Percentiles rank a stretch among this genome's conserved stretches.
These are phyloP conservation scores for Kregervanrija delftensis DNA, from an alignment of 805 yeast genomes.

Conservation along the genomic window DNA sequence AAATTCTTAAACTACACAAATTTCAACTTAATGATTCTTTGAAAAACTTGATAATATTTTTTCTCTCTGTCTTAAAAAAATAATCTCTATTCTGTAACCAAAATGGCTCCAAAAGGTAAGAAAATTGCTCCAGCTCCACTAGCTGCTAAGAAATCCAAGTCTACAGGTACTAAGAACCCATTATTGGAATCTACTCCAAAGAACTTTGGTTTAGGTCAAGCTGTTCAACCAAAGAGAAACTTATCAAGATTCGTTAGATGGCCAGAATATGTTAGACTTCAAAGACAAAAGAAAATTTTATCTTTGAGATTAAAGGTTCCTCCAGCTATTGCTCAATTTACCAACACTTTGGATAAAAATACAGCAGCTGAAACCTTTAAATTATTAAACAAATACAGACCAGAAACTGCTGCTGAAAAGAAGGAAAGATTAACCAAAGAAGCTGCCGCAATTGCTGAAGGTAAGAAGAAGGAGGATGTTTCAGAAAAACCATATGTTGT, in stretches of 20 bases:
- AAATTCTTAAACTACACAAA: too few relatives aligned
- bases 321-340: constrained; percentile 96
- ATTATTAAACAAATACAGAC: constrained; percentile 98
- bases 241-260: constrained; percentile 96
- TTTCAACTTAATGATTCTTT: too few relatives aligned
- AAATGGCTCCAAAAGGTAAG: constrained; percentile 3
- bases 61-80: too few relatives aligned
- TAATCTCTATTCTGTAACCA: not conserved
- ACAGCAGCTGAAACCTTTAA: constrained; percentile 96
- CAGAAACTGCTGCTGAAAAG: constrained; percentile 96
- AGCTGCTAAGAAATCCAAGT: constrained; percentile 61
- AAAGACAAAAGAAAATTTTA: constrained; percentile 97
- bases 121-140: constrained; percentile 98
- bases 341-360: constrained; percentile 95
- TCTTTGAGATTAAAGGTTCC: constrained; percentile 97
- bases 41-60: too few relatives aligned
- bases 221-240: constrained; percentile 91
- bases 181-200: constrained; percentile 84
- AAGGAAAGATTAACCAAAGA: constrained; percentile 98
- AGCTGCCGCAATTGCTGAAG: constrained; percentile 98
- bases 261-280: constrained; percentile 98
- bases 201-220: constrained; percentile 96
- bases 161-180: constrained; percentile 62
- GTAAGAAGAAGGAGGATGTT: constrained; percentile 94
- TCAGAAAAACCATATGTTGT: constrained; percentile 95